phyloP scores from a whole-genome alignment of 768 basidiomycete species.

The Boletus huronensis region DNA sequence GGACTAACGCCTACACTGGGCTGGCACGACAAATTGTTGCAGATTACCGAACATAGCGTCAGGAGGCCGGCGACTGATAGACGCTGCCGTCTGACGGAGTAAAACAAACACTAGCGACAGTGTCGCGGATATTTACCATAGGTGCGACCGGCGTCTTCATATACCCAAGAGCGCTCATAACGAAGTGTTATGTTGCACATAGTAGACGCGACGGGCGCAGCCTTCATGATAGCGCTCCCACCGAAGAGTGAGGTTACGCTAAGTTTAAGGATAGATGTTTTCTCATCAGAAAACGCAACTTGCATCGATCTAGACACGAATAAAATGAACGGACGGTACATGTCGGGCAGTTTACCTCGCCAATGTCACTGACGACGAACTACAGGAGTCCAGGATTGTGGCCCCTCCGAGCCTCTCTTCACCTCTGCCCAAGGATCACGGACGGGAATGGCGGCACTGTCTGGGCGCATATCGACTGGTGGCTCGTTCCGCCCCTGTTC shows the following conservation, averaged over 20 bases:
- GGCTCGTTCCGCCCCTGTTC: neutral
- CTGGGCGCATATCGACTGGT: slow-evolving; percentile 4
- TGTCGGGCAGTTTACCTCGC: neutral
- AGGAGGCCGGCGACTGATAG: neutral
- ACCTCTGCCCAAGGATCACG: slow-evolving; percentile 25
- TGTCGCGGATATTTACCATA: neutral
- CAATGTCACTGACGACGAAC: slow-evolving; percentile 24
- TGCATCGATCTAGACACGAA: neutral
- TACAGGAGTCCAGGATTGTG: slow-evolving; percentile 38
- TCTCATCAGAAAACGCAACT: slow-evolving; percentile 3
- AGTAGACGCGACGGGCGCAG: neutral
- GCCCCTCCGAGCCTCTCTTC: slow-evolving; percentile 29
- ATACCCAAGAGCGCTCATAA: neutral
- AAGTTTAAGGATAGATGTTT: neutral
- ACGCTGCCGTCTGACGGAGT: neutral
- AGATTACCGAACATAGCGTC: neutral
- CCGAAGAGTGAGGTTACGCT: neutral
- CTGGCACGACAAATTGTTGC: neutral
- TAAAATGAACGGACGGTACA: neutral
- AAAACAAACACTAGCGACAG: neutral
- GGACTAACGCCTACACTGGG: neutral
- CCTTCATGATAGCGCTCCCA: neutral
- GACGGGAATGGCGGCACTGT: neutral
- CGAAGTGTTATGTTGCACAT: too few relatives aligned
- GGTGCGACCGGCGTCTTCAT: neutral